A percentile compares a stretch with the other conserved stretches of the same genome.
phyloP scores from a whole-genome alignment of 176 grass and related monocot species.

The Tillandsia leiboldiana region DNA sequence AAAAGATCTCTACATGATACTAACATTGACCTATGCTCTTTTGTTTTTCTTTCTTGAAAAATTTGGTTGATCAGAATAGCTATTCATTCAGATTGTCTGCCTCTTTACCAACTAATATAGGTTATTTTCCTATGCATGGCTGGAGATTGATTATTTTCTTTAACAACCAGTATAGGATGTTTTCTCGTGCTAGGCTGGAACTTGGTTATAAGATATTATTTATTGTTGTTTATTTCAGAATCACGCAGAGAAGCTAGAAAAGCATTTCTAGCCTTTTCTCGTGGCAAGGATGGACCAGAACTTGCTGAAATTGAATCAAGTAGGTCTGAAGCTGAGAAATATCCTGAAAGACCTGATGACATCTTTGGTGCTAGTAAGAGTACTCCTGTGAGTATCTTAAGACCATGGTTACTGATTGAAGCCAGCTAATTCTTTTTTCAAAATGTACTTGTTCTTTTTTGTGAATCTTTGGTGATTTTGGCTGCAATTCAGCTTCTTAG shows the following conservation, averaged over 20 bases:
- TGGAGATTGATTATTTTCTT: background rate
- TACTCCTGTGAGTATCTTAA: slow-evolving; percentile 57
- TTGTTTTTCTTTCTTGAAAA: background rate
- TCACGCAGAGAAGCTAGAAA: slow-evolving; percentile 82
- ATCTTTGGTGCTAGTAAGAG: slow-evolving; percentile 35
- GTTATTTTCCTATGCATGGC: background rate
- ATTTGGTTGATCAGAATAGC: background rate
- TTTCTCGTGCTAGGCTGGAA: background rate
- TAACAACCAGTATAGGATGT: background rate
- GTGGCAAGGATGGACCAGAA: slow-evolving; percentile 30
- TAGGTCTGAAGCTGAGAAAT: slow-evolving; percentile 36
- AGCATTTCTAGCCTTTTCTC: slow-evolving; percentile 82
- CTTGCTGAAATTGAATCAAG: slow-evolving; percentile 28
- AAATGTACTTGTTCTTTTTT: background rate
- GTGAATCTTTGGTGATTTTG: background rate
- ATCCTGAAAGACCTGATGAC: slow-evolving; percentile 24
- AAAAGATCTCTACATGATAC: background rate
- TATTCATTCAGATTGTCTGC: background rate
- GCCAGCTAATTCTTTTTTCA: background rate
- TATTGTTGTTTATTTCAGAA: slow-evolving; percentile 39
- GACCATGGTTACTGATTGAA: background rate
- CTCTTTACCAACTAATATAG: background rate
- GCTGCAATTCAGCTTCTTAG: background rate
- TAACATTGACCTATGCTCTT: background rate
- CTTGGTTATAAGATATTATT: background rate